Conservation (phyloP, 202 grass and related monocot species). For the Sporobolus alterniflorus region DNA sequence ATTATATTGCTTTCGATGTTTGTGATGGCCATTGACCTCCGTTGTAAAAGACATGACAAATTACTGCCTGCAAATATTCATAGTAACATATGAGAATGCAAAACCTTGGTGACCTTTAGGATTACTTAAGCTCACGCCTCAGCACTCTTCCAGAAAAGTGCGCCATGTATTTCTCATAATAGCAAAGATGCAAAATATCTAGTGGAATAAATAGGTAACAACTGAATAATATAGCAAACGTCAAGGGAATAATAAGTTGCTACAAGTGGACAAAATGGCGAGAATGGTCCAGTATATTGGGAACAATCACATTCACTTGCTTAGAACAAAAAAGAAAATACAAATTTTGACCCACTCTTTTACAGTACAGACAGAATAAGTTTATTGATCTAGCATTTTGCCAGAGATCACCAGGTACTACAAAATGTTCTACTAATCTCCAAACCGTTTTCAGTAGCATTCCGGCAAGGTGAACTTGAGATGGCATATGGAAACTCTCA, state of each 20-base stretch:
- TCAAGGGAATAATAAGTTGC: not conserved
- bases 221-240: conserved; percentile 3
- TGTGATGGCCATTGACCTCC: conserved; percentile 66
- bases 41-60: conserved; percentile 23
- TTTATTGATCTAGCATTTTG: not conserved
- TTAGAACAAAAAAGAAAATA: not conserved
- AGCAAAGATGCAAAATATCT: conserved; percentile 17
- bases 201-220: conserved; percentile 23
- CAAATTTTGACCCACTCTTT: not conserved
- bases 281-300: conserved; percentile 28
- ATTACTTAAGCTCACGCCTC: not conserved
- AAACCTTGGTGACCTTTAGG: conserved; percentile 13
- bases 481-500: not conserved
- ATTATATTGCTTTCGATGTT: conserved; percentile 49
- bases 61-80: conserved; percentile 37
- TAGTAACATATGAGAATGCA: conserved; percentile 26
- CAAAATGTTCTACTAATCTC: not conserved
- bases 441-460: conserved; percentile 7
- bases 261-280: conserved; percentile 11
- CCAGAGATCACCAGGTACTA: not conserved
- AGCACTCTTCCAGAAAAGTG: not conserved
- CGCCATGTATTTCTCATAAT: not conserved
- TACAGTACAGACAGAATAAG: not conserved
- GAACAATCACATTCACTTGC: conserved; percentile 23
- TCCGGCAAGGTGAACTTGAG: conserved; percentile 2